Evolutionary conservation across 805 yeast genomes (phyloP).

Genomic region (Candida pseudofarinosa): DNA sequence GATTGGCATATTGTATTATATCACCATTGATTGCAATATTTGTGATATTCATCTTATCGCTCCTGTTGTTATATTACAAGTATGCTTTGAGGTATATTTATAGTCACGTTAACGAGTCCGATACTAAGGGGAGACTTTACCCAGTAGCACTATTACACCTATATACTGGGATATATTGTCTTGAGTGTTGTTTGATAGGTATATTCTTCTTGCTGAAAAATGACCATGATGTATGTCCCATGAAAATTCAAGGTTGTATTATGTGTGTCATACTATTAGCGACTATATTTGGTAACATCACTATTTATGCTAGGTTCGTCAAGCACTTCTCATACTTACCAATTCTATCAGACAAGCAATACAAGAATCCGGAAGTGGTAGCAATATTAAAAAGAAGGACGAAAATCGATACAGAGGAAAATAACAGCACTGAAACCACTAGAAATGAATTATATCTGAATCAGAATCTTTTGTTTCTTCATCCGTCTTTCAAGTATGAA

Average conservation of each 20-base stretch:
- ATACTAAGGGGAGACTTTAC: conserved; percentile 66
- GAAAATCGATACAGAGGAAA: conserved; percentile 1
- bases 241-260: conserved; percentile 45
- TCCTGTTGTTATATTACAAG: conserved; percentile 62
- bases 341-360: conserved; percentile 16
- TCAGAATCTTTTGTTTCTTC: conserved; percentile 25
- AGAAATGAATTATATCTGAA: conserved; percentile 16
- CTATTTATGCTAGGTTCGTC: conserved; percentile 41
- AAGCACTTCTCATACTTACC: conserved; percentile 30
- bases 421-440: conserved; percentile 1
- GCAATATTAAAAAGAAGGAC: not conserved
- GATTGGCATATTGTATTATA: conserved; percentile 71
- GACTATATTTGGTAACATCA: conserved; percentile 57
- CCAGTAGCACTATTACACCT: conserved; percentile 73
- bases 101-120: conserved; percentile 49
- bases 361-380: conserved; percentile 2
- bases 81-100: conserved; percentile 61
- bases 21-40: conserved; percentile 74
- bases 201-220: conserved; percentile 61
- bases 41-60: conserved; percentile 50
- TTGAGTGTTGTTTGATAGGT: conserved; percentile 77
- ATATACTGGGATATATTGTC: conserved; percentile 76
- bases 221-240: conserved; percentile 38
- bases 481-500: conserved; percentile 36
- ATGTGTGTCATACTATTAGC: conserved; percentile 48